These are phyloP conservation scores for Sorghum bicolor DNA, from an alignment of 176 grass and related monocot species.

Conservation along the genomic window DNA sequence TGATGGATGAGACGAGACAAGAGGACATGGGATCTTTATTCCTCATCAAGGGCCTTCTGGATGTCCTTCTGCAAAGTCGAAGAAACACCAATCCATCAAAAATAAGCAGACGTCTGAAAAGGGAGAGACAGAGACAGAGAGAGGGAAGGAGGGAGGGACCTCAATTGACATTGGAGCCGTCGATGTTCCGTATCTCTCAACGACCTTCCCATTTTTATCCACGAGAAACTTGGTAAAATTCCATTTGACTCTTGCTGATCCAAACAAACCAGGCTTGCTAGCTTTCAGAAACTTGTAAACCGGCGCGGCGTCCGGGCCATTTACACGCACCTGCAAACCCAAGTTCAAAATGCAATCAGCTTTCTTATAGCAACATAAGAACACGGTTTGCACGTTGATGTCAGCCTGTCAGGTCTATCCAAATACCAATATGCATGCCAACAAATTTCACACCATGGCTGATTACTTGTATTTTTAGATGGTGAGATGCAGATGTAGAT, in stretches of 20 bases:
- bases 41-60: constrained; percentile 55
- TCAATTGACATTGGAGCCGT: constrained; percentile 65
- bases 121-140: background rate
- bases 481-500: background rate
- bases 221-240: constrained; percentile 97
- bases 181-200: constrained; percentile 56
- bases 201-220: constrained; percentile 79
- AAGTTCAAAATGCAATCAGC: background rate
- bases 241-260: constrained; percentile 81
- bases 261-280: constrained; percentile 65
- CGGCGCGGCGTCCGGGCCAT: constrained; percentile 64
- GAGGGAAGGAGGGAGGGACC: constrained; percentile 31
- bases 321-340: constrained; percentile 65
- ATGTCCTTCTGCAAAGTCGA: constrained; percentile 72
- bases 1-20: background rate
- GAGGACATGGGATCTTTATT: background rate
- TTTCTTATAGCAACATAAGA: background rate
- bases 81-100: constrained; percentile 2
- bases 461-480: background rate
- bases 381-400: background rate
- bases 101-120: background rate
- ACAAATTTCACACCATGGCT: background rate
- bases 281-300: constrained; percentile 92
- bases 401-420: background rate
- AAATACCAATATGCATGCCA: background rate